Evolutionary conservation across 306 rosid species (phyloP).

Genomic region (cucumber (Cucumis sativus)): DNA sequence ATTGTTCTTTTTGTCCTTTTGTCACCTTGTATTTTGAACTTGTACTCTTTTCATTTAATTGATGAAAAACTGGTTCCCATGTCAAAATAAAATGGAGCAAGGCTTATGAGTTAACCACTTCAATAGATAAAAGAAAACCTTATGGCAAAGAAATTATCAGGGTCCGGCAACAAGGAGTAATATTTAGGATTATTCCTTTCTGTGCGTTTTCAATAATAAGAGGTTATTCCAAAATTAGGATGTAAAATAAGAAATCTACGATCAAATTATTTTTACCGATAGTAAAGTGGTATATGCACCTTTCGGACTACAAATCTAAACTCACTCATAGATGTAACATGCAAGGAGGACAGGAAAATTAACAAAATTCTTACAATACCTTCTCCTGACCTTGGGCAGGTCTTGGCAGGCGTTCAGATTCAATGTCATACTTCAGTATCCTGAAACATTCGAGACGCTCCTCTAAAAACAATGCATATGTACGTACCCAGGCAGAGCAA

Average conservation of each 20-base stretch:
- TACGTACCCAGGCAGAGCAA: conserved; percentile 99
- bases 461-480: conserved; percentile 95
- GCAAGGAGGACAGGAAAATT: background rate
- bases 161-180: no score
- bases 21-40: no score
- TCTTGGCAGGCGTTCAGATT: conserved; percentile 90
- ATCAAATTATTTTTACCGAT: background rate
- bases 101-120: no score
- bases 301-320: background rate
- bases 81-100: no score
- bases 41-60: no score
- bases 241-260: background rate
- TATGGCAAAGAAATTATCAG: no score
- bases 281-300: background rate
- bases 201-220: no score
- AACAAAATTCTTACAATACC: conserved; percentile 26
- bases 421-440: conserved; percentile 85
- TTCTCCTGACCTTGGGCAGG: conserved; percentile 83
- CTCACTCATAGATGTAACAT: background rate
- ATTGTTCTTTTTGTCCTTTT: no score
- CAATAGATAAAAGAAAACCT: no score
- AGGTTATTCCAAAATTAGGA: background rate
- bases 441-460: conserved; percentile 96
- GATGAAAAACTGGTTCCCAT: no score
- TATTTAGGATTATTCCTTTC: no score